A percentile compares a stretch with the other conserved stretches of the same genome.
Evolutionary conservation across 306 rosid species (phyloP).

Genomic region (Potentilla sterilis): DNA sequence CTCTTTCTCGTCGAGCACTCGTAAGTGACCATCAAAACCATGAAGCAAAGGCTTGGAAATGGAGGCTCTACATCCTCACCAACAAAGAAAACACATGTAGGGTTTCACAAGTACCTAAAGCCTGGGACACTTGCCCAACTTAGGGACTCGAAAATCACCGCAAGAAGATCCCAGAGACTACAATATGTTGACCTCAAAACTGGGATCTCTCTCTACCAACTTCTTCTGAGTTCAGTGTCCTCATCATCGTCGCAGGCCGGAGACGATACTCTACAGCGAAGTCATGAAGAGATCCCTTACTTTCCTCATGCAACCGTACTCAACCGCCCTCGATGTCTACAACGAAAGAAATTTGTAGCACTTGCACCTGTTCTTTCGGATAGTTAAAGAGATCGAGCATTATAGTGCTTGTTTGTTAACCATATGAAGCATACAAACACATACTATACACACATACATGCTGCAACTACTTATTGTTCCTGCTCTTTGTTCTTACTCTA

Average conservation of each 20-base stretch:
- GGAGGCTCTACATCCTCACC: background rate
- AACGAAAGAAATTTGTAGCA: constrained; percentile 32
- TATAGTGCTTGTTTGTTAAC: background rate
- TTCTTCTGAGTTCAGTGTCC: background rate
- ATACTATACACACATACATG: background rate
- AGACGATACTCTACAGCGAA: background rate
- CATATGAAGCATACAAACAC: background rate
- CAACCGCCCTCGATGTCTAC: constrained; percentile 27
- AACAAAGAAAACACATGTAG: constrained; percentile 4
- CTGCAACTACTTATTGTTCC: background rate
- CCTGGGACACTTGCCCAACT: constrained; percentile 23
- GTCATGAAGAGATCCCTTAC: constrained; percentile 22
- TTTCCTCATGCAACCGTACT: background rate
- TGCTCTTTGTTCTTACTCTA: background rate
- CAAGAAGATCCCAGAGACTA: background rate
- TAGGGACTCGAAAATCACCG: constrained; percentile 18
- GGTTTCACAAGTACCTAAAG: constrained; percentile 24
- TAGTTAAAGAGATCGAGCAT: background rate
- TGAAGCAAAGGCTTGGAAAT: constrained; percentile 12
- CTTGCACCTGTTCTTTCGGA: constrained; percentile 28
- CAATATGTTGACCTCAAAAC: background rate
- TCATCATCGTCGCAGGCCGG: background rate
- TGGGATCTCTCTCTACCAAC: constrained; percentile 5
- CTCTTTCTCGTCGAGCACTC: background rate
- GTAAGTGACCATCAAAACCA: background rate